A percentile compares a stretch with the other conserved stretches of the same genome.
These are phyloP conservation scores for Trichoderma guizhouense DNA, from an alignment of 2,329 filamentous ascomycete genomes.

Conservation along the genomic window DNA sequence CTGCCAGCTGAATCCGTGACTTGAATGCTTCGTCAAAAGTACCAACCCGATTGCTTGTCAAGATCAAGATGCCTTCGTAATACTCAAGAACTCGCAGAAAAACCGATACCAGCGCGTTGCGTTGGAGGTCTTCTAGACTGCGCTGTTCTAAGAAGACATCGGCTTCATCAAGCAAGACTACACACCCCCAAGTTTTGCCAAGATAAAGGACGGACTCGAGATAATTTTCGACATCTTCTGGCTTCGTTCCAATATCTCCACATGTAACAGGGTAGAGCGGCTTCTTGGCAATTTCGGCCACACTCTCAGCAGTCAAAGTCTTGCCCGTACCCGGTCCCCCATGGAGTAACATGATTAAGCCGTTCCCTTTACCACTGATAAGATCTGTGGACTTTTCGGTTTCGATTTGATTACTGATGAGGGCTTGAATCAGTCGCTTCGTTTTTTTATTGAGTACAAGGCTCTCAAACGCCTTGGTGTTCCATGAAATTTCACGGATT, in stretches of 20 bases:
- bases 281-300: background rate
- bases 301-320: background rate
- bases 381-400: background rate
- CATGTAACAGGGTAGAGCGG: background rate
- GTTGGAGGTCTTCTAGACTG: background rate
- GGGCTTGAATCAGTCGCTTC: background rate
- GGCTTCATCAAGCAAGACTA: background rate
- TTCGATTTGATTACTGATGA: background rate
- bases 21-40: background rate
- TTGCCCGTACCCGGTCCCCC: background rate
- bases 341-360: background rate
- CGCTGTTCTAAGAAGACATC: background rate
- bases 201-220: background rate
- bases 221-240: background rate
- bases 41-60: background rate
- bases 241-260: background rate
- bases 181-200: background rate
- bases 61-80: background rate
- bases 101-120: background rate
- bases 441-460: background rate
- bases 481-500: background rate
- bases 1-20: background rate
- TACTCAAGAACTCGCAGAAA: background rate
- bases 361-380: background rate
- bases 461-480: background rate